Conservation (phyloP, 2,329 filamentous ascomycete species). For the Cladosporium sp. region DNA sequence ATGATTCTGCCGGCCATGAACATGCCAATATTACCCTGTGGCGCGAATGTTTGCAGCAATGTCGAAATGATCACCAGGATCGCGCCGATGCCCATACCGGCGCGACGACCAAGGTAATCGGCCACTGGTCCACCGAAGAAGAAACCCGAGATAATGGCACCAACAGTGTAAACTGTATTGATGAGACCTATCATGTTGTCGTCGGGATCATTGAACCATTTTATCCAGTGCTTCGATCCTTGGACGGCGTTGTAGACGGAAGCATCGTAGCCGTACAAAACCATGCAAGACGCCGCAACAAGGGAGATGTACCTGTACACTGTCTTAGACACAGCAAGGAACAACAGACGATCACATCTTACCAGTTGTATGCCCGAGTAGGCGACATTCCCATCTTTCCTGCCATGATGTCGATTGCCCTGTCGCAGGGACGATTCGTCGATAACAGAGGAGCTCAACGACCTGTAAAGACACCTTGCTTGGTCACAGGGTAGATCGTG, state of each 20-base stretch:
- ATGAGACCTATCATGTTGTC: slow-evolving; percentile 51
- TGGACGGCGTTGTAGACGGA: slow-evolving; percentile 71
- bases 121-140: slow-evolving; percentile 62
- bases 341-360: slow-evolving; percentile 27
- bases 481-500: too few relatives aligned
- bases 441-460: neutral
- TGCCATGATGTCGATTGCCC: neutral
- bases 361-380: slow-evolving; percentile 42
- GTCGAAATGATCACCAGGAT: slow-evolving; percentile 63
- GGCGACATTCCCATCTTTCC: slow-evolving; percentile 20
- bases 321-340: slow-evolving; percentile 19
- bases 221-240: slow-evolving; percentile 62
- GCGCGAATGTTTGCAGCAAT: slow-evolving; percentile 64
- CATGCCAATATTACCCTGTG: slow-evolving; percentile 56
- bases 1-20: slow-evolving; percentile 67
- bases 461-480: neutral
- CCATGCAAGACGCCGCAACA: slow-evolving; percentile 69
- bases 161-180: slow-evolving; percentile 68
- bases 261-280: slow-evolving; percentile 70
- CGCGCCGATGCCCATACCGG: slow-evolving; percentile 63
- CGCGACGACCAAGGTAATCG: slow-evolving; percentile 44
- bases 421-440: neutral
- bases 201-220: slow-evolving; percentile 54
- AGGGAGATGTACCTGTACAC: slow-evolving; percentile 59
- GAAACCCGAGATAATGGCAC: slow-evolving; percentile 66